Base-by-base conservation (phyloP, 164 flowering plant genomes). In the Euptelea pleiosperma region DNA sequence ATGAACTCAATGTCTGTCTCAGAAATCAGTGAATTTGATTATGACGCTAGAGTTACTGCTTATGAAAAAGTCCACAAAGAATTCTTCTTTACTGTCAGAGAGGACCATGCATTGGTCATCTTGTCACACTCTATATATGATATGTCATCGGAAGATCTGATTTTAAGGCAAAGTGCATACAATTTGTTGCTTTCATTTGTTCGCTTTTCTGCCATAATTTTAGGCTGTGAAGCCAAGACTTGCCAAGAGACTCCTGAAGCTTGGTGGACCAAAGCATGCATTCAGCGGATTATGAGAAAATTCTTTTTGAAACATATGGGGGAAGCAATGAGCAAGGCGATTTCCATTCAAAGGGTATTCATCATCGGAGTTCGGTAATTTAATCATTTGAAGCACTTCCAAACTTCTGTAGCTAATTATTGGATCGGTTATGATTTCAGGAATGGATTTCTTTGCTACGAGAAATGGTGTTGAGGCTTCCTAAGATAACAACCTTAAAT, bases 401-500 rank as follows among this genome's bases (percentile, higher is more conserved):
- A 55, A 42, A 15, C 10, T 19, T 19, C 8, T 7, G 11, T 34
- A 15, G 28, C 29, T 51, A 22, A 63, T 57, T 22, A 16, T 2
- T 41, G 50, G 31, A 16, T 15, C 22, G 7, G 7, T 47, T 18
- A 28, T 53, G n/a, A 35, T 54, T 33, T 45, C 75, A 93, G 97
- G 95, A 82, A 65, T 94, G 99, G 99, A 73, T 94, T 52, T 79
- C 81, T 50, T 69, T 94, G 59, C 74, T 94, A 4, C 70, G 75
- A 48, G 88, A 76, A 53, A 89, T 91, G 93, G 84, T 84, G 58
- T 60, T 81, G 74, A 80, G 72, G 65, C 85, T 94, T 51, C 84
- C 93, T 28, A 66, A 64, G 44, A 59, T 81, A 52, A 71, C 72
- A 14, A 72, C 62, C 42, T 71, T 94, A 36, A 50, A 59, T 51